phyloP scores from a whole-genome alignment of 768 basidiomycete species.

The Tulasnella sp. region DNA sequence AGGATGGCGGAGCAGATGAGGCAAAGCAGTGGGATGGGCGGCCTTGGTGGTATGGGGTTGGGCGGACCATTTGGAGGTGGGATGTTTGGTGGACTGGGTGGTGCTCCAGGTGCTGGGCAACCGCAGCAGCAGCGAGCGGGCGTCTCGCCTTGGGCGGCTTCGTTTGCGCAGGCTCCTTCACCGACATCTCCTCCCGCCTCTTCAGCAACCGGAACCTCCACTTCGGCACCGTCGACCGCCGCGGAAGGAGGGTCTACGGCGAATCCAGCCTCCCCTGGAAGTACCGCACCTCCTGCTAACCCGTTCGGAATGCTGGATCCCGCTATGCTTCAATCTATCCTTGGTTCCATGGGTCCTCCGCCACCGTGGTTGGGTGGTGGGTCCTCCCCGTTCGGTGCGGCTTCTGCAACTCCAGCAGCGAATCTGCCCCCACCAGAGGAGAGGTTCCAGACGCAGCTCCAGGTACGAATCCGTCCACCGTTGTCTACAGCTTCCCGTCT shows the following conservation, averaged over 20 bases:
- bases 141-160: background rate
- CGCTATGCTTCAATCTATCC: constrained; percentile 33
- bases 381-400: constrained; percentile 13
- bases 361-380: constrained; percentile 15
- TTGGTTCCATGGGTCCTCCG: constrained; percentile 20
- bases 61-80: background rate
- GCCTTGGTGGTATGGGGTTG: constrained; percentile 14
- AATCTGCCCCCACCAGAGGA: constrained; percentile 79
- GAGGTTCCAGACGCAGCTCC: constrained; percentile 77
- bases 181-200: constrained; percentile 18
- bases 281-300: constrained; percentile 1
- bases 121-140: background rate
- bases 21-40: constrained; percentile 26
- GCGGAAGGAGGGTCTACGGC: constrained; percentile 15
- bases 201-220: constrained; percentile 19
- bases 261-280: constrained; percentile 21
- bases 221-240: background rate
- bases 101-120: background rate
- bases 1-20: constrained; percentile 71
- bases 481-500: background rate
- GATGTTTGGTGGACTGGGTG: background rate
- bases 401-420: constrained; percentile 29
- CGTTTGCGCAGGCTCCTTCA: background rate
- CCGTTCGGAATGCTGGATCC: constrained; percentile 30
- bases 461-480: constrained; percentile 31